Base-by-base conservation (phyloP, 2,329 filamentous ascomycete species). In the Botrytis aclada region DNA sequence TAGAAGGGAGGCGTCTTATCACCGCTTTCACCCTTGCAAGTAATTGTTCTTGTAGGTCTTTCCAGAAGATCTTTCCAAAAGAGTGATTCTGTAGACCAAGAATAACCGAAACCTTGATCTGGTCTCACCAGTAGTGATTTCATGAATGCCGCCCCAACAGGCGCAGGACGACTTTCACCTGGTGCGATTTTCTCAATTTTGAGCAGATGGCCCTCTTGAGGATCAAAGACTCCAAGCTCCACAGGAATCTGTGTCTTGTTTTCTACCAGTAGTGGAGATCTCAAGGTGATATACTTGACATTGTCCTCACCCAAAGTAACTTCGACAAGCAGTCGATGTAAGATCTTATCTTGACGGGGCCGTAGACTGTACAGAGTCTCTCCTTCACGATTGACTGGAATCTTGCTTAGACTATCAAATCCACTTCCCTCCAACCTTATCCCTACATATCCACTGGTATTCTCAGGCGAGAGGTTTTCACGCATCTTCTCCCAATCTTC, bases 151-250 rank as follows among this genome's bases (percentile, higher is more conserved):
- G 95, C 94, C 22, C 96, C 97, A 10, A 99, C 94, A 0, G 96
- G 96, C 18, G 94, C 93, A 14, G 96, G 95, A 29, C 94, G 89
- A 70, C 91, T 91, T 81, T 98, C 95, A 0, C 97, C 96, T 0
- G 96, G 97, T 0, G 94, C 88, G 72, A 99, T 95, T 84, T 98
- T 98, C 83, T 99, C 97, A 75, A 99, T 98, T 84, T 98, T 98
- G 76, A 98, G 88, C 29, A 99, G 85, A 81, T 98, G 92, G 0
- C 95, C 95, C 73, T 97, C 92, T 75, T 93, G 89, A 0, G 90
- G 90, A 81, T 95, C 96, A 80, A 93, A 98, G 25, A 99, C 90
- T 25, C 96, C 97, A 34, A 99, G 83, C 82, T 99, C 96, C 22
- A 99, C 90, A 0, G 96, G 95, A 61, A 99, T 97, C 80, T 99